A percentile compares a stretch with the other conserved stretches of the same genome.
Evolutionary conservation across 2,329 filamentous ascomycete species (phyloP).

Genomic region (Alternaria ventricosa): DNA sequence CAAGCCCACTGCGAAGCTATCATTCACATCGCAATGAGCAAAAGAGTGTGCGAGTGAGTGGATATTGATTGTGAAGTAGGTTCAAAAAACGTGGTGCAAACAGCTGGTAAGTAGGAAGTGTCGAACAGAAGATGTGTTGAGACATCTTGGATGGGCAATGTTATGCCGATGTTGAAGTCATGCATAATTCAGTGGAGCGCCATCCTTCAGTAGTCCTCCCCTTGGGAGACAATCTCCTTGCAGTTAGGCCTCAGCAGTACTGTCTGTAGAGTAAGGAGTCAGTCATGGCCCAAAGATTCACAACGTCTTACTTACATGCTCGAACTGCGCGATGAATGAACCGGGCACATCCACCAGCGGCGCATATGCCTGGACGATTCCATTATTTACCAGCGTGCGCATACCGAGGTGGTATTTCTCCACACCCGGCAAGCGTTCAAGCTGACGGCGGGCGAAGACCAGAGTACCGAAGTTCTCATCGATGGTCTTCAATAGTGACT

Average conservation of each 20-base stretch:
- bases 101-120: not conserved
- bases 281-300: not conserved
- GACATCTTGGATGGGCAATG: not conserved
- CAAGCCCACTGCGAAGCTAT: no score
- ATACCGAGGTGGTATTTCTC: conserved; percentile 91
- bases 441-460: conserved; percentile 85
- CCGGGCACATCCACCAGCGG: conserved; percentile 89
- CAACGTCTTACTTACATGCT: conserved; percentile 73
- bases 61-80: no score
- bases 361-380: conserved; percentile 87
- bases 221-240: conserved; percentile 86
- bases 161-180: conserved; percentile 24
- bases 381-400: conserved; percentile 80
- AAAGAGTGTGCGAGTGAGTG: no score
- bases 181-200: not conserved
- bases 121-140: conserved; percentile 10
- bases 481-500: conserved; percentile 82
- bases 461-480: conserved; percentile 94
- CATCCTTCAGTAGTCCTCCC: conserved; percentile 74
- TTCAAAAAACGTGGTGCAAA: not conserved
- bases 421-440: conserved; percentile 79
- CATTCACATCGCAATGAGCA: no score
- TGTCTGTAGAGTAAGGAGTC: conserved; percentile 26
- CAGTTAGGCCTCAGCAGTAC: conserved; percentile 54
- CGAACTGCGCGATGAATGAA: conserved; percentile 91